Conservation (phyloP, 1,139 yeast genomes). For the Blastobotrys petasosporus region DNA sequence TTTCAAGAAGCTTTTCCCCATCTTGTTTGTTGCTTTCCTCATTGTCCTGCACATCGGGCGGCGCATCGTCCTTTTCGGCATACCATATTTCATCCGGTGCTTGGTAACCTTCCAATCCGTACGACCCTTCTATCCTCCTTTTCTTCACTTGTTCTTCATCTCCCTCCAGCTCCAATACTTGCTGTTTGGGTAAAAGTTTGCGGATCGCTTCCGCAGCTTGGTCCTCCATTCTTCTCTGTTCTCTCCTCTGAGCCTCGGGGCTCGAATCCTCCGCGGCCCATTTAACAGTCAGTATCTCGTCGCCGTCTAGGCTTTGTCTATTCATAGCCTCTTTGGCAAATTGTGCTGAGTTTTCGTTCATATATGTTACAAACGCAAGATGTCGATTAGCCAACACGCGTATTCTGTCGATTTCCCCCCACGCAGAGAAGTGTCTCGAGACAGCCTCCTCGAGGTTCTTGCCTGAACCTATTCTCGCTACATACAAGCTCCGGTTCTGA, state of each 20-base stretch:
- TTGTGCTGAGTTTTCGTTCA: slow-evolving; percentile 69
- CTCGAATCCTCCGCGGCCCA: slow-evolving; percentile 94
- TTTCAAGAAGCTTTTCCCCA: not conserved
- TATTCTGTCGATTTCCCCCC: slow-evolving; percentile 69
- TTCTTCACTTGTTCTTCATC: slow-evolving; percentile 16
- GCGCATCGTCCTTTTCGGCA: slow-evolving; percentile 11
- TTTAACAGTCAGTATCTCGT: slow-evolving; percentile 61
- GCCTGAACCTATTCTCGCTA: slow-evolving; percentile 55
- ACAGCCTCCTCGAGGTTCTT: slow-evolving; percentile 41
- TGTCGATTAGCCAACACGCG: slow-evolving; percentile 57
- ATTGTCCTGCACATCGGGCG: not conserved
- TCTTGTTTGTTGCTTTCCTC: not conserved
- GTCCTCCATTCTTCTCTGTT: slow-evolving; percentile 36
- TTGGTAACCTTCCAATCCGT: slow-evolving; percentile 23
- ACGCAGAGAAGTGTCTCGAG: slow-evolving; percentile 57
- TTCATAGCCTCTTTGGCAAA: slow-evolving; percentile 94
- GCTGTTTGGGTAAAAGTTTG: slow-evolving; percentile 29
- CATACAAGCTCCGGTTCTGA: slow-evolving; percentile 66
- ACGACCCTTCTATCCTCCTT: slow-evolving; percentile 10
- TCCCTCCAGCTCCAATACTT: slow-evolving; percentile 26
- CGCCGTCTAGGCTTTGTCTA: slow-evolving; percentile 57
- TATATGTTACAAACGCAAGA: slow-evolving; percentile 75
- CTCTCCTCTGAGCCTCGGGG: slow-evolving; percentile 56
- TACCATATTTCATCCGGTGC: slow-evolving; percentile 25
- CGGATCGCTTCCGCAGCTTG: slow-evolving; percentile 38